Conservation (phyloP, 768 basidiomycete species). For the Cyathus striatus region DNA sequence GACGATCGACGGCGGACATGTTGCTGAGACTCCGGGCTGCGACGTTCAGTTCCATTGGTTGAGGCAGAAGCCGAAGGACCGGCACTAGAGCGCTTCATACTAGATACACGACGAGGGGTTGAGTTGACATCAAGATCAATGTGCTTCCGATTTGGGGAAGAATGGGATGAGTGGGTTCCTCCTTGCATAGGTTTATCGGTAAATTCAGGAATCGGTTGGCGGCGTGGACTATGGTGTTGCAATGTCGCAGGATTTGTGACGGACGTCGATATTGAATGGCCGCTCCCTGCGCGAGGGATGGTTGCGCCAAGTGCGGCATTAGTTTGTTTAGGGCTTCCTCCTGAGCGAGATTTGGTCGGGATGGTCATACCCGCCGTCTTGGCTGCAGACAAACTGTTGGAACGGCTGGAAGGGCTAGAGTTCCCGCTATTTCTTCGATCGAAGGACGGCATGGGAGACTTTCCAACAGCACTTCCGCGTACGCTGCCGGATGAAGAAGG, state of each 20-base stretch:
- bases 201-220: constrained; percentile 32
- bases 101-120: constrained; percentile 40
- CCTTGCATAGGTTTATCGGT: constrained; percentile 39
- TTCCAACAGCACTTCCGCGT: constrained; percentile 20
- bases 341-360: constrained; percentile 40
- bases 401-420: constrained; percentile 35
- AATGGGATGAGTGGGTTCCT: constrained; percentile 49
- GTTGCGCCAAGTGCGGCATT: constrained; percentile 30
- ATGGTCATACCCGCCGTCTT: constrained; percentile 27
- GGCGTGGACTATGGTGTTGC: constrained; percentile 41
- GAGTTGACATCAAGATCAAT: constrained; percentile 50
- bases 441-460: constrained; percentile 23
- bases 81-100: constrained; percentile 36
- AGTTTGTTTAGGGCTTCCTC: constrained; percentile 50
- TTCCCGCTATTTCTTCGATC: constrained; percentile 45
- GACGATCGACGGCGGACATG: constrained; percentile 16
- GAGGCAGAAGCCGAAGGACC: constrained; percentile 34
- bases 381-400: constrained; percentile 21
- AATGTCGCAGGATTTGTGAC: constrained; percentile 40
- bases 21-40: constrained; percentile 15
- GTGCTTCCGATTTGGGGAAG: constrained; percentile 58
- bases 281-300: constrained; percentile 34
- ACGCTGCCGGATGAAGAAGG: constrained; percentile 19
- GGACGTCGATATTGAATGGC: constrained; percentile 35
- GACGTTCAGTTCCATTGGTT: constrained; percentile 30